Conservation (phyloP, 2,329 filamentous ascomycete species). For the Xylaria sp. region DNA sequence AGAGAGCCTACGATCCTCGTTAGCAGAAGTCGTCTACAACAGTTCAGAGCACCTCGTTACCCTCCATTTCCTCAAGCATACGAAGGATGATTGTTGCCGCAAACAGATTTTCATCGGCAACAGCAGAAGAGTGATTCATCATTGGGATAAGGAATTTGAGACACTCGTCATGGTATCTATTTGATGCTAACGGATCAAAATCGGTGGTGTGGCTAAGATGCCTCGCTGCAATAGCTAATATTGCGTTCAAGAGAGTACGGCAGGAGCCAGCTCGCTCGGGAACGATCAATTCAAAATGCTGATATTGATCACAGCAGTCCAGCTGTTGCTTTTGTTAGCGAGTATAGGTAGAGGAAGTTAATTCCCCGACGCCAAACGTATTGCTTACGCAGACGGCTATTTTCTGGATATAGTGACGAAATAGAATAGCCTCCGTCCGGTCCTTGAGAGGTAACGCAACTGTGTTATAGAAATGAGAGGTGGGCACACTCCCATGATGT, state of each 20-base stretch:
- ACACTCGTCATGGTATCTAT: conserved; percentile 64
- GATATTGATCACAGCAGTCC: conserved; percentile 48
- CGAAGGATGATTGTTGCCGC: conserved; percentile 63
- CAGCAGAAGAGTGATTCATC: conserved; percentile 52
- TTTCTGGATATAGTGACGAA: conserved; percentile 51
- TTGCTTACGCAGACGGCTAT: conserved; percentile 50
- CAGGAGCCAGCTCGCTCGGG: conserved; percentile 62
- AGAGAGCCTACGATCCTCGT: conserved; percentile 51
- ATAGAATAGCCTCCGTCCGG: conserved; percentile 48
- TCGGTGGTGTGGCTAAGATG: conserved; percentile 61
- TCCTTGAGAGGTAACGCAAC: conserved; percentile 47
- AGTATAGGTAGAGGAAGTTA: not conserved
- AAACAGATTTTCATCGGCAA: conserved; percentile 63
- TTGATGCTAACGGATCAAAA: conserved; percentile 61
- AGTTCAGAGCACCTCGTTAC: conserved; percentile 39
- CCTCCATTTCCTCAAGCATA: conserved; percentile 60
- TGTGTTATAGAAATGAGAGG: conserved; percentile 36
- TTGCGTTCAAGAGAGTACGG: conserved; percentile 64
- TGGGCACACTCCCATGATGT: conserved; percentile 28
- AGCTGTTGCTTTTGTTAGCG: conserved; percentile 43
- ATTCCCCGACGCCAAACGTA: not conserved
- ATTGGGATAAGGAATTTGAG: conserved; percentile 60
- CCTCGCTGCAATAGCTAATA: conserved; percentile 64
- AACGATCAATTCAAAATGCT: conserved; percentile 64
- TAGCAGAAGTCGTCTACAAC: conserved; percentile 17